These are phyloP conservation scores for Chlorella ohadii DNA, from an alignment of 139 green algal species.

Conservation along the genomic window DNA sequence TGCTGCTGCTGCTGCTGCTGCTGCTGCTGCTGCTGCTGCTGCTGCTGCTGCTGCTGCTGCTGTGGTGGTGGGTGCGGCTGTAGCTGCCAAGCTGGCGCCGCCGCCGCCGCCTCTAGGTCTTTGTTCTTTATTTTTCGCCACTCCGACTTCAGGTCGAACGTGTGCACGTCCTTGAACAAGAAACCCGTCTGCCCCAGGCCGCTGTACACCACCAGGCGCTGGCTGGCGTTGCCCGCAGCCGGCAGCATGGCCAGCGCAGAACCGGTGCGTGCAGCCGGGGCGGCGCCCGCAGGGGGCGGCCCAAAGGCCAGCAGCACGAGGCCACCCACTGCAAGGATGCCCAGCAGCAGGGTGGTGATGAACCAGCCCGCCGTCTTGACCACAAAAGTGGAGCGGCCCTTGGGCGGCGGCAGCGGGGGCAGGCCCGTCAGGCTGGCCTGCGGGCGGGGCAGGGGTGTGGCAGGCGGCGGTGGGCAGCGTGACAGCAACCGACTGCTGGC, in stretches of 20 bases:
- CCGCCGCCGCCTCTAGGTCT: too few relatives aligned
- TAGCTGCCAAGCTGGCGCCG: too few relatives aligned
- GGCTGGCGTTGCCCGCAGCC: slow-evolving; percentile 1
- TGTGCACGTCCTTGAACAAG: too few relatives aligned
- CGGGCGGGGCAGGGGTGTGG: neutral
- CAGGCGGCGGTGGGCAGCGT: neutral
- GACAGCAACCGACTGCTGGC: too few relatives aligned
- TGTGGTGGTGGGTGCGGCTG: too few relatives aligned
- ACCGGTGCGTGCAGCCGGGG: neutral
- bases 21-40: neutral
- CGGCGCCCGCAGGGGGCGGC: neutral
- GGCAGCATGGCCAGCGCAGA: slow-evolving; percentile 12
- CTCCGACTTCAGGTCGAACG: too few relatives aligned
- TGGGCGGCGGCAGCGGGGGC: neutral
- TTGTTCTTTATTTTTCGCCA: too few relatives aligned
- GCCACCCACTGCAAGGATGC: neutral
- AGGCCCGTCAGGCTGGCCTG: slow-evolving; percentile 14
- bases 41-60: neutral
- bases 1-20: neutral
- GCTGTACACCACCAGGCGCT: slow-evolving; percentile 26
- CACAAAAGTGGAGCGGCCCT: neutral
- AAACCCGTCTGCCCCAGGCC: neutral
- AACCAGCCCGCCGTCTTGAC: neutral
- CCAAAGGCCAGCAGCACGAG: neutral
- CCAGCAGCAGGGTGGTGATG: neutral